These are phyloP conservation scores for Phytophthora colocasiae DNA, from an alignment of 352 stramenopile genomes.

Conservation along the genomic window DNA sequence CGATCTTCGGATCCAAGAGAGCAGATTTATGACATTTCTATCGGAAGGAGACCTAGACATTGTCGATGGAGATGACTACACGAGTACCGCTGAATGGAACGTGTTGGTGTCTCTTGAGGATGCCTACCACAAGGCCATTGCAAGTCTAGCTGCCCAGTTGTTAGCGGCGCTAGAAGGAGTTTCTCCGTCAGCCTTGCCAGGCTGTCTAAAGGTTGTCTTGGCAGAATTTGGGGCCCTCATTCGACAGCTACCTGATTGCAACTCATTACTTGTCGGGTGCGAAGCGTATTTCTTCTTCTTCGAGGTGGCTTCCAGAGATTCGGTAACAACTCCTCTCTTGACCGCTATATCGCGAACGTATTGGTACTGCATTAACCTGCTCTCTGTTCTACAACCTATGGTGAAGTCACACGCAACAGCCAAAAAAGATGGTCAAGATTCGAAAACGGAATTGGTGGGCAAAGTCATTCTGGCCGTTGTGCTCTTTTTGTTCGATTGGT, in stretches of 20 bases:
- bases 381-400: slow-evolving; percentile 45
- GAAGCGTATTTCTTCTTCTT: slow-evolving; percentile 78
- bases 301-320: slow-evolving; percentile 54
- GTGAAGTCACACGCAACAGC: not conserved
- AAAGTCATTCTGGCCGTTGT: slow-evolving; percentile 54
- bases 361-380: slow-evolving; percentile 61
- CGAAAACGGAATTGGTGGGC: slow-evolving; percentile 36
- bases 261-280: slow-evolving; percentile 56
- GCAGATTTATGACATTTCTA: slow-evolving; percentile 37
- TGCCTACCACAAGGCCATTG: slow-evolving; percentile 40
- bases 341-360: slow-evolving; percentile 61
- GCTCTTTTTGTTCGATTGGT: slow-evolving; percentile 82
- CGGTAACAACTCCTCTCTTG: slow-evolving; percentile 64
- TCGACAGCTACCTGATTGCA: slow-evolving; percentile 68
- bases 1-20: slow-evolving; percentile 45
- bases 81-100: slow-evolving; percentile 34
- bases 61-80: slow-evolving; percentile 25
- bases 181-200: slow-evolving; percentile 10
- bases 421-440: slow-evolving; percentile 19
- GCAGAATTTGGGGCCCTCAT: slow-evolving; percentile 44
- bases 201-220: slow-evolving; percentile 27
- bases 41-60: slow-evolving; percentile 12
- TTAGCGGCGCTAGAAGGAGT: slow-evolving; percentile 24
- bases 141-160: slow-evolving; percentile 31
- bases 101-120: slow-evolving; percentile 41